Evolutionary conservation across 2,329 filamentous ascomycete species (phyloP), one percentile per base, ranked within the genome.

Genomic region (Stagonosporopsis vannaccii): DNA sequence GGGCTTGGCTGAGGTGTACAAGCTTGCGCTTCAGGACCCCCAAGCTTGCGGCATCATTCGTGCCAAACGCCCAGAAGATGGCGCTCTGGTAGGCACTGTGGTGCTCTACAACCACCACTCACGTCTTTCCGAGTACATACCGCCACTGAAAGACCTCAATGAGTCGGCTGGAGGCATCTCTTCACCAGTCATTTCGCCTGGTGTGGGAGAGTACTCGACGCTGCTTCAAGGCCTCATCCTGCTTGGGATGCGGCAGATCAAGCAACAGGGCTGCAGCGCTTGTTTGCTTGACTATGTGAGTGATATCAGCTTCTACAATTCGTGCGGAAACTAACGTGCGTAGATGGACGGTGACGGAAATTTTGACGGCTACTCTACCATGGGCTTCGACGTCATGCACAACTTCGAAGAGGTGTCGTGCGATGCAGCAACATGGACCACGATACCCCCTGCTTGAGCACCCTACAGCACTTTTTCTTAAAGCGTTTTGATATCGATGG

Each of bases 221-320:
- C 75, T 95, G 26, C 82, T 94, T 56, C 91, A 96, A 76, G 91
- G 91, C 0, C 77, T 96, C 61, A 89, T 91, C 13, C 77, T 96
- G 59, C 86, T 96, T 78, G 91, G 90, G 0, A 87, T 95, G 67
- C 85, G 90, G 54, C 91, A 95, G 77, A 90, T 92, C 74, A 94
- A 93, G 75, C 85, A 85, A 65, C 86, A 93, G 71, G 90, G 90
- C 59, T 87, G 89, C 47, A 84, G 85, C 61, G 87, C 87, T 56
- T 90, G 89, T 48, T 80, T 96, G 42, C 76, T 96, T 55, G 91
- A 92, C 73, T 93, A 90, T 85, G 91, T 95, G 78, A 81, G 88
- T 82, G 44, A 8, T 1, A n/a, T n/a, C 9, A 17, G 8, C 13
- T 15, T 1, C 43, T 32, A 37, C 32, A 12, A 56, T 56, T 40